phyloP scores from a whole-genome alignment of 2,329 filamentous ascomycete species.

The Trichoderma guizhouense region DNA sequence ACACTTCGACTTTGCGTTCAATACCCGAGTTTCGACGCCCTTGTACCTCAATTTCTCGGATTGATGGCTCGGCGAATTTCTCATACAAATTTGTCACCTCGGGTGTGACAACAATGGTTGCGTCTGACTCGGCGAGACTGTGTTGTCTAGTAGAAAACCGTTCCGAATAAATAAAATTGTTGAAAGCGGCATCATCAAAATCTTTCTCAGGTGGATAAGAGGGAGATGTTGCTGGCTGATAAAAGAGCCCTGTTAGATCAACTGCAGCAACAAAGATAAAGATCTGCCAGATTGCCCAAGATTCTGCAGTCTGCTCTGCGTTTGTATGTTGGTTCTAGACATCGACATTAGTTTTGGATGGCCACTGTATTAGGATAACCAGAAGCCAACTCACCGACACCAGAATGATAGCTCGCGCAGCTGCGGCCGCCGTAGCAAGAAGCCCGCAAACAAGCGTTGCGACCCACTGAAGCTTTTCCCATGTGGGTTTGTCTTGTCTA shows the following conservation, averaged over 20 bases:
- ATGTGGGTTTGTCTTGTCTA: background rate
- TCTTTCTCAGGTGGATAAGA: background rate
- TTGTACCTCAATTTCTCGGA: background rate
- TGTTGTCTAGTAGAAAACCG: background rate
- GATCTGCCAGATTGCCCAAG: conserved; percentile 13
- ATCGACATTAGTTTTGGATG: background rate
- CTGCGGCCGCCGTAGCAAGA: background rate
- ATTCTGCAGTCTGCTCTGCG: background rate
- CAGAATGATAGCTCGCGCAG: background rate
- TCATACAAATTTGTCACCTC: background rate
- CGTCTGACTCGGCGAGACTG: background rate
- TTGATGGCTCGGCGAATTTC: background rate
- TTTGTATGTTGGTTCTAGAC: background rate
- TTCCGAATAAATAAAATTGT: background rate
- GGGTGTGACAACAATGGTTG: background rate
- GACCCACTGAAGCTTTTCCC: background rate
- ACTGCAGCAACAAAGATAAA: background rate
- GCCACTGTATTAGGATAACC: background rate
- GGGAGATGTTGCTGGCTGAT: background rate
- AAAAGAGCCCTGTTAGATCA: background rate
- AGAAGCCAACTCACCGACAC: background rate
- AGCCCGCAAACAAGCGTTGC: background rate
- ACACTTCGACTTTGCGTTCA: conserved; percentile 10
- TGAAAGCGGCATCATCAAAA: background rate
- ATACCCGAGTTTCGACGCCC: conserved; percentile 4